phyloP scores from a whole-genome alignment of 106 monocot genomes.

The Allium sativum region DNA sequence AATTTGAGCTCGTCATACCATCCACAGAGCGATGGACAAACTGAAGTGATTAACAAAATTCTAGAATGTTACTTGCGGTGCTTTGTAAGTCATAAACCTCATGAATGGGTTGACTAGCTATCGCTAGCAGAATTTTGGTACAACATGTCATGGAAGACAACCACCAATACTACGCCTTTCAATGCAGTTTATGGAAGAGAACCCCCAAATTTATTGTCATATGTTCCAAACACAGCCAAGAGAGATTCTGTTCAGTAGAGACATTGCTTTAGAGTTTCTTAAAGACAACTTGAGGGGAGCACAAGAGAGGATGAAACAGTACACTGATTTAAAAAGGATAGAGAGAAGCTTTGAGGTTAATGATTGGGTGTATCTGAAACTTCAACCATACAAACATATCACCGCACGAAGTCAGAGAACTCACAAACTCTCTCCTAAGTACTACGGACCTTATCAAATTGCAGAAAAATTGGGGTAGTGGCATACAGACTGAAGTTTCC shows the following conservation, averaged over 20 bases:
- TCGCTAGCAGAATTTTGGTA: not conserved
- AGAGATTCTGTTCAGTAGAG: not conserved
- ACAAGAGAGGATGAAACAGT: not conserved
- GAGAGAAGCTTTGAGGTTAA: not conserved
- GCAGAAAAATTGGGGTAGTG: not conserved
- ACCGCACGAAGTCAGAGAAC: not conserved
- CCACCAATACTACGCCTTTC: not conserved
- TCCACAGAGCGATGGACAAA: too few species aligned
- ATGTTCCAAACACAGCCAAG: fast-evolving
- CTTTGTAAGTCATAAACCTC: not conserved
- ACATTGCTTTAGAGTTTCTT: not conserved
- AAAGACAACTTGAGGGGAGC: not conserved
- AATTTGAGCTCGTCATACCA: too few species aligned
- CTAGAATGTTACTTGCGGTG: not conserved
- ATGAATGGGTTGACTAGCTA: not conserved
- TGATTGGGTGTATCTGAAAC: not conserved
- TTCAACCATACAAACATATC: not conserved
- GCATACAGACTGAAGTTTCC: not conserved
- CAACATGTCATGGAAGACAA: not conserved
- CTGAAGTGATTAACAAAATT: too few species aligned
- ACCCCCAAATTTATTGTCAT: not conserved
- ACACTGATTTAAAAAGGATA: not conserved
- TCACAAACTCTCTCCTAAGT: not conserved
- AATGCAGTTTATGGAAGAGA: not conserved
- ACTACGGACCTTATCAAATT: not conserved